These are phyloP conservation scores for Aspergillus thermomutatus DNA, from an alignment of 2,329 filamentous ascomycete species.

Conservation along the genomic window DNA sequence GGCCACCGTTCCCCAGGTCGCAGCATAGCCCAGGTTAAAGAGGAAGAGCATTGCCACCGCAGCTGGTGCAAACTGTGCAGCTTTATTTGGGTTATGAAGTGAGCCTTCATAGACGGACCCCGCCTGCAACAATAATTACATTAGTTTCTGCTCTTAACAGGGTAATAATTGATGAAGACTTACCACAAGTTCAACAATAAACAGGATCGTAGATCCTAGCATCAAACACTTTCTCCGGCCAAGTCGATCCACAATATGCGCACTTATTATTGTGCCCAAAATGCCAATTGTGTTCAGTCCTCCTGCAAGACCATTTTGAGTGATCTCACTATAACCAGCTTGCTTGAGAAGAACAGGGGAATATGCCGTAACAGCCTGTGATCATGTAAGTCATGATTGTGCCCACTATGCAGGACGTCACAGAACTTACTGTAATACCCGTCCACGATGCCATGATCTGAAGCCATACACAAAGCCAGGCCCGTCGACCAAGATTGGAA, in stretches of 20 bases:
- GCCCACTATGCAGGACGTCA: too few species aligned
- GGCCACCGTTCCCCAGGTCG: conserved; percentile 51
- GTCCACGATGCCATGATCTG: conserved; percentile 47
- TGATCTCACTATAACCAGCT: conserved; percentile 36
- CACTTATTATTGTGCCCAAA: conserved; percentile 50
- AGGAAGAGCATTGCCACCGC: conserved; percentile 50
- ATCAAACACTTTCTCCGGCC: conserved; percentile 45
- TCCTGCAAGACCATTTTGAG: conserved; percentile 48
- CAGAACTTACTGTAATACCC: conserved; percentile 40
- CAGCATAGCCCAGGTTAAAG: conserved; percentile 40
- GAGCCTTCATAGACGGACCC: conserved; percentile 45
- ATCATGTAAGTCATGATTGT: too few species aligned
- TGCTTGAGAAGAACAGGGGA: conserved; percentile 27
- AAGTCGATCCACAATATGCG: conserved; percentile 50
- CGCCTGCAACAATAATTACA: conserved; percentile 20
- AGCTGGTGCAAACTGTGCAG: conserved; percentile 41
- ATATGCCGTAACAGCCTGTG: conserved; percentile 37
- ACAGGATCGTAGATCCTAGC: conserved; percentile 37
- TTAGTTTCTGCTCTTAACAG: not conserved
- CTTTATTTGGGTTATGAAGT: conserved; percentile 32
- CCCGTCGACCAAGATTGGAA: conserved; percentile 36
- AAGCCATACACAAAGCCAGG: conserved; percentile 45
- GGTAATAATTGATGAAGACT: too few species aligned
- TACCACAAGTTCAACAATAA: conserved; percentile 43
- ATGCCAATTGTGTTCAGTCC: conserved; percentile 53